These are phyloP conservation scores for Murraya paniculata DNA, from an alignment of 345 rosid genomes.

Conservation along the genomic window DNA sequence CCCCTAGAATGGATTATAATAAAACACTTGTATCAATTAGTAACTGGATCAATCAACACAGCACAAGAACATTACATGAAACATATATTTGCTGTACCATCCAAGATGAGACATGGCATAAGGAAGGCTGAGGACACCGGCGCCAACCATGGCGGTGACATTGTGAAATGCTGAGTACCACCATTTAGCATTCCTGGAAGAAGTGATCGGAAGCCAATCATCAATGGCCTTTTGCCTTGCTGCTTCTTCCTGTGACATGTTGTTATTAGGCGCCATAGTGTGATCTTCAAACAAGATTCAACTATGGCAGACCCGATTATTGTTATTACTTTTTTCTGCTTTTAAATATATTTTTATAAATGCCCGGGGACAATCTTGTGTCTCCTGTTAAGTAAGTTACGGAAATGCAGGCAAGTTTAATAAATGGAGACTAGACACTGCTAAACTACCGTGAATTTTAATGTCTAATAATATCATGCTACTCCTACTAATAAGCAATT, in stretches of 20 bases:
- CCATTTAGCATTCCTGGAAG: slow-evolving; percentile 77
- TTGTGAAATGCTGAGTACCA: slow-evolving; percentile 92
- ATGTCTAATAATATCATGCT: neutral
- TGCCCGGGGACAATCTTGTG: neutral
- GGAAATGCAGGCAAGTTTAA: no score
- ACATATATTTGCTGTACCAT: slow-evolving; percentile 38
- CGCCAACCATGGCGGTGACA: slow-evolving; percentile 89
- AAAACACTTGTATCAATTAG: neutral
- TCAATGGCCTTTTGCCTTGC: slow-evolving; percentile 37
- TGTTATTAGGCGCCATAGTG: neutral
- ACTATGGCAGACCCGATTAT: neutral
- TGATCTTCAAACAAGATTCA: neutral
- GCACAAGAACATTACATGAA: no score
- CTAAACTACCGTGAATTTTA: neutral
- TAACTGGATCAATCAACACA: neutral
- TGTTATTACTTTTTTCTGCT: no score
- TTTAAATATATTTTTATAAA: neutral
- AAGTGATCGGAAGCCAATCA: slow-evolving; percentile 77
- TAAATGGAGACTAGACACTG: no score
- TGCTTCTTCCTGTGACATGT: neutral
- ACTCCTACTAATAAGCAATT: neutral
- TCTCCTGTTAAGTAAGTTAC: neutral
- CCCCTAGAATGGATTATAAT: slow-evolving; percentile 48
- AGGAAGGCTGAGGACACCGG: slow-evolving; percentile 89
- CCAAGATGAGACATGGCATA: slow-evolving; percentile 80